Evolutionary conservation across 169 alveolate species (phyloP), one percentile per base, ranked within the genome.

Genomic region (Eimeria falciformis): DNA sequence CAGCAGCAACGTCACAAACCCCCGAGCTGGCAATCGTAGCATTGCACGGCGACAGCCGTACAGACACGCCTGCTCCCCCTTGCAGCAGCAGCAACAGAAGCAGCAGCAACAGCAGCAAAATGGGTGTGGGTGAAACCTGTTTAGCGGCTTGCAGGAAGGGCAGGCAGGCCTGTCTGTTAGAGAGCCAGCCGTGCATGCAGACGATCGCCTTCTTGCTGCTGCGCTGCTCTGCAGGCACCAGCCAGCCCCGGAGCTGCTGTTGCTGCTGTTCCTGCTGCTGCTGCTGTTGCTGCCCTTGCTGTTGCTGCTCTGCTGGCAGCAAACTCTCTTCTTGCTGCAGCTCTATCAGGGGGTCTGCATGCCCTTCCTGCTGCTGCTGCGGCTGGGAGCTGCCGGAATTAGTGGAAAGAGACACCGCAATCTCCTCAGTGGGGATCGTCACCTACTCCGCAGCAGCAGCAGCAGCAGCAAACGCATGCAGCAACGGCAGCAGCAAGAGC

Each of bases 91-190:
- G n/a, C 73, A 62, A n/a, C 73, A 18, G 73, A n/a, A 14, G 29
- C 73, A 62, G 73, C 73, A 62, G 46, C 73, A 62, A 14, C 37
- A 62, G 29, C 73, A n/a, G 73, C 73, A 62, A 62, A 29, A 12
- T 62, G 37, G 62, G 14, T 50, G n/a, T 50, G 62, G 62, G 66
- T 75, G n/a, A n/a, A 25, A 78, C 88, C 73, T 78, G 27, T 12
- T 53, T 46, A 25, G 88, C 88, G 4, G 56, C 71, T 29, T 56
- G 73, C 53, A 78, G 37, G 33, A 78, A 78, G 53, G 88, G 88
- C 17, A 78, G 71, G n/a, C 88, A 78, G 88, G 88, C 88, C 50
- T 78, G 88, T 7, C 88, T 33, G 71, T 78, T 78, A 2, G 88
- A 55, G 6, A 78, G 50, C 88, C 88, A 78, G n/a, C 88, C 88